phyloP scores from a whole-genome alignment of 2,329 filamentous ascomycete genomes.

The Arthrocladium fulminans region DNA sequence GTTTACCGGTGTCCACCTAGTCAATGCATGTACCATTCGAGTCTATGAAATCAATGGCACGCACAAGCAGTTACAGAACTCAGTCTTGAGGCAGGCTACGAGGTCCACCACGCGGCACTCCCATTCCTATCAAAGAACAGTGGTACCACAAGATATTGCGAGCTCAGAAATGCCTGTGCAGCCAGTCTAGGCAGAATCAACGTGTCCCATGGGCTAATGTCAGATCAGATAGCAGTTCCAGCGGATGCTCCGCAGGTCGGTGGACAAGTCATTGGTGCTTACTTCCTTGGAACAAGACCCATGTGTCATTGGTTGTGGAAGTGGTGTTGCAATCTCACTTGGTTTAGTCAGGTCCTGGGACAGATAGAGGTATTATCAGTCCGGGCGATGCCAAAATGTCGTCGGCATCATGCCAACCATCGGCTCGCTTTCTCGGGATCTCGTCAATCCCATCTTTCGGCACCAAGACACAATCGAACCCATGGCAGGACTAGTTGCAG shows the following conservation, averaged over 20 bases:
- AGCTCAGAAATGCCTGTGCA: conserved; percentile 52
- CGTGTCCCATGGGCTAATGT: conserved; percentile 56
- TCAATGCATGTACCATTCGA: conserved; percentile 42
- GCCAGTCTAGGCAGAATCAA: conserved; percentile 60
- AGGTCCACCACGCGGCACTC: conserved; percentile 55
- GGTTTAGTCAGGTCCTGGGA: conserved; percentile 60
- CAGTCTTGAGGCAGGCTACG: conserved; percentile 46
- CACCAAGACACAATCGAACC: conserved; percentile 35
- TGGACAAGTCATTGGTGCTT: conserved; percentile 54
- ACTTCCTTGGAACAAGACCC: conserved; percentile 55
- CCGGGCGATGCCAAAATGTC: conserved; percentile 50
- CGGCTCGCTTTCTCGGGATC: conserved; percentile 51
- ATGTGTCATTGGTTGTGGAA: conserved; percentile 53
- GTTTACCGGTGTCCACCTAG: conserved; percentile 52
- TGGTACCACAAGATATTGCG: conserved; percentile 50
- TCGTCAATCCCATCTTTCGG: conserved; percentile 55
- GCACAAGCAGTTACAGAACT: conserved; percentile 44
- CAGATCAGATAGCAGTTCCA: conserved; percentile 45
- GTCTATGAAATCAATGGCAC: conserved; percentile 46
- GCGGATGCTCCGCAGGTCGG: conserved; percentile 59
- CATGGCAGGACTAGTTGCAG: conserved; percentile 50
- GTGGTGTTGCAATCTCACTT: conserved; percentile 50
- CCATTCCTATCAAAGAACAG: conserved; percentile 60
- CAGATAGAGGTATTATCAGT: conserved; percentile 54
- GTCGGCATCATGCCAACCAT: conserved; percentile 62